phyloP scores from a whole-genome alignment of 148 eudicot species.

The Dianthus caryophyllus region DNA sequence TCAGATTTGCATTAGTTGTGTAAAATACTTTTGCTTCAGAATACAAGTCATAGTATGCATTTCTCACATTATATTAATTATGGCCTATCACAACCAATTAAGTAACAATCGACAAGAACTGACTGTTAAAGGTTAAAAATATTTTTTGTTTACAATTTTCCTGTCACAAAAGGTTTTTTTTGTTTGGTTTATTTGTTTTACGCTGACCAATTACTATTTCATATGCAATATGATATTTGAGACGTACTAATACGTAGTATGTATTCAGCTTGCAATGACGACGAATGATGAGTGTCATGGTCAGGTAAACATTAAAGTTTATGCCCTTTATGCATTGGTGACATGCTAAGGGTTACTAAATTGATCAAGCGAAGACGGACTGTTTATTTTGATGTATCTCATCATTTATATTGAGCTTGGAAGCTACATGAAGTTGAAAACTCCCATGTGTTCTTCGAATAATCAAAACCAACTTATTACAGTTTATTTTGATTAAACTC shows the following conservation, averaged over 20 bases:
- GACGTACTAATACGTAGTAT: constrained; percentile 53
- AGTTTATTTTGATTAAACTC: not conserved
- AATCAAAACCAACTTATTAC: constrained; percentile 8
- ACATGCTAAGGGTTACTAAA: constrained; percentile 47
- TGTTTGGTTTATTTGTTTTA: too few species aligned
- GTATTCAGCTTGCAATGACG: constrained; percentile 83
- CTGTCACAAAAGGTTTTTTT: too few species aligned
- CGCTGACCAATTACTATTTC: too few species aligned
- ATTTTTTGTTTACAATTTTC: too few species aligned
- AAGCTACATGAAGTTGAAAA: constrained; percentile 10
- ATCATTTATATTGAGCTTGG: constrained; percentile 19
- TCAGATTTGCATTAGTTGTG: not conserved
- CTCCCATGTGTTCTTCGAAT: constrained; percentile 8
- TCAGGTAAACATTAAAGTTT: constrained; percentile 42
- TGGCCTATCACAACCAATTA: not conserved
- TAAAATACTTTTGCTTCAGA: not conserved
- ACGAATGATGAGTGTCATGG: constrained; percentile 55
- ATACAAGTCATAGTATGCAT: not conserved
- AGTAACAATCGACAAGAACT: too few species aligned
- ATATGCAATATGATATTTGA: too few species aligned
- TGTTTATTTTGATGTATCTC: constrained; percentile 13
- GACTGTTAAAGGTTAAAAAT: too few species aligned
- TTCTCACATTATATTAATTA: not conserved
- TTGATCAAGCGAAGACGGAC: too few species aligned
- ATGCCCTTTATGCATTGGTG: constrained; percentile 58